Evolutionary conservation across 352 stramenopile genomes (phyloP), one percentile per base, ranked within the genome.

Genomic region (Phytophthora pseudosyringae): DNA sequence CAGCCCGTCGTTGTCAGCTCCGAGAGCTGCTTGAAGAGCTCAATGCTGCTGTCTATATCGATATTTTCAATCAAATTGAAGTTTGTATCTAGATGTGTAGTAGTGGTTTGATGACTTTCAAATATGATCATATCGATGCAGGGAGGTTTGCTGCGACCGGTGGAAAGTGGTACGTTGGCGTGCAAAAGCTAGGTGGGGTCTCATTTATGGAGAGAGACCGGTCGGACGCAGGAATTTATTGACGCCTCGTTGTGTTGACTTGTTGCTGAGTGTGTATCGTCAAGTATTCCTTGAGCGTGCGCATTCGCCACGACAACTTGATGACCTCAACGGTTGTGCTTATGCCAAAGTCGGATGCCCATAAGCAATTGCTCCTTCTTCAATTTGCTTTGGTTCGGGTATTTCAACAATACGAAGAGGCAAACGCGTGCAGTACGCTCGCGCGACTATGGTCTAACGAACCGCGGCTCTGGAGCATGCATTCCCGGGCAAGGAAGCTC

Each of bases 121-220:
- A 28, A 33, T 3, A 5, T 35, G 16, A 31, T 57, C 26, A 6
- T 41, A 29, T 41, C 13, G 21, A 11, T 28, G 10, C 41, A 38
- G 47, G 13, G 16, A 52, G 46, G 44, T 3, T 45, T 12, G 3
- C 8, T 57, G 57, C 32, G 38, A 35, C 44, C 46, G 12, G 9
- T 11, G 47, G 31, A 71, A 71, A 71, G 63, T 71, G 56, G 63
- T 44, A 71, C 56, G 26, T 58, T 62, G 35, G 26, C 12, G 46
- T 18, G 6, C 15, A 57, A 53, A 59, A 51, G 40, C 25, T 25
- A 45, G 28, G 26, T 35, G 53, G 21, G 36, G 51, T 54, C 55
- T 71, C 55, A 71, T 71, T 71, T 71, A 60, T 70, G 40, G 12
- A 47, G 55, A 66, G 41, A 71, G 47, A 66, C 40, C 13, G 39